Evolutionary conservation across 805 yeast species (phyloP).

Genomic region (Candida gorgasii): DNA sequence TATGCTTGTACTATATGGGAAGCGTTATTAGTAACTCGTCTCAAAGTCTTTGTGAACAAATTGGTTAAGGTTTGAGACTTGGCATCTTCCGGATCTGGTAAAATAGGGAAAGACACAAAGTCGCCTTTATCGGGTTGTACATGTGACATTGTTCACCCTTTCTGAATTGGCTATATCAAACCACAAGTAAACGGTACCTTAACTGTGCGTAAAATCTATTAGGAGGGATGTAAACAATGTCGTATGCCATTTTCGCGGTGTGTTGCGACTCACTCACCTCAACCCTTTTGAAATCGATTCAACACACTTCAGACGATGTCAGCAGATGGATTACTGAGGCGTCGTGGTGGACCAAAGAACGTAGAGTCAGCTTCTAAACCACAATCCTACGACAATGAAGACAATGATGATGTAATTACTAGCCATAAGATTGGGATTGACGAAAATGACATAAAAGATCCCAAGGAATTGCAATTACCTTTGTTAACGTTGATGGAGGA

Average conservation of each 20-base stretch:
- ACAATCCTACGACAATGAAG: conserved; percentile 23
- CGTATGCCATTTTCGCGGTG: no score
- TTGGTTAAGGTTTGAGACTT: conserved; percentile 33
- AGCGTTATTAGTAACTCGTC: conserved; percentile 46
- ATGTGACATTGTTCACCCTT: no score
- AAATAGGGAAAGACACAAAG: conserved; percentile 43
- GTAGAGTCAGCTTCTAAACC: conserved; percentile 20
- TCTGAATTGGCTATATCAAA: no score
- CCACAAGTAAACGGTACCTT: no score
- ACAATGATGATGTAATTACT: conserved; percentile 20
- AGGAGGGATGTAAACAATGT: neutral
- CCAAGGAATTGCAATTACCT: conserved; percentile 52
- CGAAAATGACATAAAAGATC: conserved; percentile 60
- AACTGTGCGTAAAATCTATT: no score
- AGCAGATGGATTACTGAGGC: conserved; percentile 67
- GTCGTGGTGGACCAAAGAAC: conserved; percentile 55
- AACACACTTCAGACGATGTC: conserved; percentile 20
- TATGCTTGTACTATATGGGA: conserved; percentile 31
- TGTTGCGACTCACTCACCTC: no score
- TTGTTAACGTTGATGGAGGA: conserved; percentile 93
- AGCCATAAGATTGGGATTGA: conserved; percentile 79
- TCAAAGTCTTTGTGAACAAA: conserved; percentile 37
- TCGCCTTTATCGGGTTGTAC: conserved; percentile 20
- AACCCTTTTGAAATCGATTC: no score
- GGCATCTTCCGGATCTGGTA: conserved; percentile 43